Evolutionary conservation across 352 stramenopile genomes (phyloP).

Genomic region (Globisporangium alternatum): DNA sequence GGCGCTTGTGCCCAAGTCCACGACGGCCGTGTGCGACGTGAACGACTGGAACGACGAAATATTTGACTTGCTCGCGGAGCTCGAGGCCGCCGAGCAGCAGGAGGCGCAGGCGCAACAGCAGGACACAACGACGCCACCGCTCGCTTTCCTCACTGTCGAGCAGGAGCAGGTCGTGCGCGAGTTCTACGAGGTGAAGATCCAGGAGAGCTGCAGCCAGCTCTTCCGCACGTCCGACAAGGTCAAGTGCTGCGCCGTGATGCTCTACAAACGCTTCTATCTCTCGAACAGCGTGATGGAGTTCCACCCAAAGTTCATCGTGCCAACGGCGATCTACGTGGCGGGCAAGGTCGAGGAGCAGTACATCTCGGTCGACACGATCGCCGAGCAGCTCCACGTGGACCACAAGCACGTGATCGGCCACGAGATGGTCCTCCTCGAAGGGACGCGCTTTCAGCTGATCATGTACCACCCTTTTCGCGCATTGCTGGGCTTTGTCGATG

Average conservation of each 20-base stretch:
- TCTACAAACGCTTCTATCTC: constrained; percentile 90
- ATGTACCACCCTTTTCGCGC: constrained; percentile 88
- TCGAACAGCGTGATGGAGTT: constrained; percentile 89
- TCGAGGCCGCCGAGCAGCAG: constrained; percentile 41
- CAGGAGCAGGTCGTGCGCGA: constrained; percentile 61
- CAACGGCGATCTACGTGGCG: constrained; percentile 85
- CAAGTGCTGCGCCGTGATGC: constrained; percentile 78
- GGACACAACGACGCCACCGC: constrained; percentile 20
- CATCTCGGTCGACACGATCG: constrained; percentile 84
- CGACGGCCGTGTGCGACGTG: constrained; percentile 53
- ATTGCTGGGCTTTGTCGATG: constrained; percentile 79
- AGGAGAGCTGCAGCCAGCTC: constrained; percentile 80
- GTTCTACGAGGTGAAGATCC: constrained; percentile 83
- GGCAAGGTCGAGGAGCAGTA: constrained; percentile 91
- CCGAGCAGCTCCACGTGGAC: constrained; percentile 78
- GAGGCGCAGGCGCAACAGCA: constrained; percentile 57
- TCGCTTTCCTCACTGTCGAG: constrained; percentile 56
- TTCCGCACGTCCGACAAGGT: constrained; percentile 88
- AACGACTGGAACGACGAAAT: constrained; percentile 80
- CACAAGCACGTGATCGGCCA: constrained; percentile 85
- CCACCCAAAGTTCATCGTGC: constrained; percentile 83
- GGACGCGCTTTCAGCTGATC: constrained; percentile 87
- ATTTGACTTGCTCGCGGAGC: constrained; percentile 26
- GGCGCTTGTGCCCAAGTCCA: constrained; percentile 60
- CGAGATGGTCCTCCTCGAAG: constrained; percentile 86